Conservation (phyloP, 176 grass and related monocot species). For the Paspalum vaginatum region DNA sequence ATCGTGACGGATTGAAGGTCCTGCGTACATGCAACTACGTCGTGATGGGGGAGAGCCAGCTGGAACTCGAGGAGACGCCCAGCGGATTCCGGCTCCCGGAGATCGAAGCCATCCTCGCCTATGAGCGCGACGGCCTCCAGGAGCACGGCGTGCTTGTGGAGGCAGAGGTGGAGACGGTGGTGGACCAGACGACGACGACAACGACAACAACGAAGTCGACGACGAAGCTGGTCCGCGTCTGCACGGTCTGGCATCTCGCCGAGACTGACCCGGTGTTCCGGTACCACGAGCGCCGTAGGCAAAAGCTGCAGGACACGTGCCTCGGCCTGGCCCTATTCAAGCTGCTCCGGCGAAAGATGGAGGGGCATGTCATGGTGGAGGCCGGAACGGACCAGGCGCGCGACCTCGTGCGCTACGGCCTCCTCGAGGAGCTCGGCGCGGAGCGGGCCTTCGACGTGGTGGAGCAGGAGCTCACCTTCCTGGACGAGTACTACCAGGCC, state of each 20-base stretch:
- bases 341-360: conserved; percentile 26
- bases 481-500: conserved; percentile 47
- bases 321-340: conserved; percentile 35
- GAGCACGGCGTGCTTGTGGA: too few relatives aligned
- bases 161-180: too few relatives aligned
- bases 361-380: conserved; percentile 16
- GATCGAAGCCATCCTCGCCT: neutral
- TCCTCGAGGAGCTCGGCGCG: neutral
- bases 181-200: neutral
- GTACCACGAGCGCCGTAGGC: neutral
- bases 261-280: conserved; percentile 12
- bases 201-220: too few relatives aligned
- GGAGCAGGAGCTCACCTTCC: conserved; percentile 35
- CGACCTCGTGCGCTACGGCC: neutral
- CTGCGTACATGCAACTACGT: conserved; percentile 25
- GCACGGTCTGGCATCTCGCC: conserved; percentile 26
- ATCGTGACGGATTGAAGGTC: neutral
- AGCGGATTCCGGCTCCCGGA: neutral
- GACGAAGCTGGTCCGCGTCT: conserved; percentile 1
- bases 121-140: too few relatives aligned
- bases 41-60: conserved; percentile 29
- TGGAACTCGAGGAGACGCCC: neutral
- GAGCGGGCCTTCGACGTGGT: conserved; percentile 34
- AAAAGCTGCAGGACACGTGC: conserved; percentile 37
- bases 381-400: neutral